Base-by-base conservation (phyloP, 495 filamentous ascomycete species). In the Pseudomonodictys pantanalensis region DNA sequence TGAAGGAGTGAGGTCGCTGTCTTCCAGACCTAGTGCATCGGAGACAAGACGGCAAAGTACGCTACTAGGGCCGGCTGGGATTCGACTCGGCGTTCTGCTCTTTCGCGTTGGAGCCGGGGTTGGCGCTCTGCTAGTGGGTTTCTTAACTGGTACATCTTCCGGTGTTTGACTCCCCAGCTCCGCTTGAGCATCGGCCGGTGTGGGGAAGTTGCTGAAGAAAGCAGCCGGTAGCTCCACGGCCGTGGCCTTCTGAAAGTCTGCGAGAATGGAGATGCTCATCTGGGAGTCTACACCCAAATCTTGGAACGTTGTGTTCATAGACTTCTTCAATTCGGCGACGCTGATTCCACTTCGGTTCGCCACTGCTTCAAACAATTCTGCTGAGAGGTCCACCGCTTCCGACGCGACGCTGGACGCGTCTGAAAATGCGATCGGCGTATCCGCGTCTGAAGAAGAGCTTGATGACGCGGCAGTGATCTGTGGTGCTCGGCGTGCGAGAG, bases 301-400 rank as follows among this genome's bases (percentile, higher is more conserved):
- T 20, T 29, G 24, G 17, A 50, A 50, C 17, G 47, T 50, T 3
- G 17, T 52, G 24, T 26, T 43, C 24, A 20, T 45, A 3, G 38
- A 45, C 23, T 46, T 53, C 57, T 60, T 60, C 23, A 53, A 32
- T 32, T 60, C 49, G n/a, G 49, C 35, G 25, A 60, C 50, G 38
- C 48, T 53, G 38, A 60, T 54, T 10, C 57, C 49, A 54, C 38
- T 60, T 8, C 25, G 49, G 41, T 12, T 35, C 28, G 57, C 57
- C 20, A 60, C 26, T 12, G 50, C 48, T 15, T 42, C 32, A 43
- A 59, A 44, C 29, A 59, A 26, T 32, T 59, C 56, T 25, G 30
- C 15, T 23, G 30, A 5, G 30, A 59, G 46, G 33, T 59, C 56
- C 20, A 59, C 12, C 9, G 56, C 26, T 17, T 59, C 56, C 4